A percentile compares a stretch with the other conserved stretches of the same genome.
These are phyloP conservation scores for Aspergillus pseudonomiae DNA, from an alignment of 2,329 filamentous ascomycete species.

Conservation along the genomic window DNA sequence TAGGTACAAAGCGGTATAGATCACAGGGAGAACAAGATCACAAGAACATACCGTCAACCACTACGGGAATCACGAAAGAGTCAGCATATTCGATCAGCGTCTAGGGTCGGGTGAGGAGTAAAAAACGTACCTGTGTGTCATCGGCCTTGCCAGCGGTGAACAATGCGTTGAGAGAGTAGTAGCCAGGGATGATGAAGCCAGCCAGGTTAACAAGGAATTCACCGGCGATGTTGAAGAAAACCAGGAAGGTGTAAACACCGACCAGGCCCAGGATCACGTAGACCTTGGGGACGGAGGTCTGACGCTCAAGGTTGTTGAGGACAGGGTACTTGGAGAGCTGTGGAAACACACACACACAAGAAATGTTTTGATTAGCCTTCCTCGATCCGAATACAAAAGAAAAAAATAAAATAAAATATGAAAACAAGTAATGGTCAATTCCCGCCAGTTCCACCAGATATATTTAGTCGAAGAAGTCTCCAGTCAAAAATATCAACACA, in stretches of 20 bases:
- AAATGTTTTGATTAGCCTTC: slow-evolving; percentile 17
- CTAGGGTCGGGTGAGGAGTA: neutral
- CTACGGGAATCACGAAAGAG: slow-evolving; percentile 36
- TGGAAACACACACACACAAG: slow-evolving; percentile 9
- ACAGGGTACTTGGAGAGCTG: slow-evolving; percentile 69
- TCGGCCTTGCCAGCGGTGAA: slow-evolving; percentile 63
- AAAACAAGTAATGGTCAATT: neutral
- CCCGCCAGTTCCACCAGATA: neutral
- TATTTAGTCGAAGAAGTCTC: neutral
- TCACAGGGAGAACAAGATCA: slow-evolving; percentile 17
- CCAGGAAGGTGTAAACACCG: slow-evolving; percentile 69
- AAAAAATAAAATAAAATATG: slow-evolving; percentile 7
- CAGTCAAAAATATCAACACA: neutral
- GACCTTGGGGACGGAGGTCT: slow-evolving; percentile 69
- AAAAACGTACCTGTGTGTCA: slow-evolving; percentile 62
- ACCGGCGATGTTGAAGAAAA: slow-evolving; percentile 73
- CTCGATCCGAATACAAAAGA: neutral
- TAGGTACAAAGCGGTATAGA: slow-evolving; percentile 7
- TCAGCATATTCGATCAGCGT: slow-evolving; percentile 15
- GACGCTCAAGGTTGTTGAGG: slow-evolving; percentile 70
- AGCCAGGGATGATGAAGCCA: slow-evolving; percentile 66
- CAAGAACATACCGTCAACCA: slow-evolving; percentile 61
- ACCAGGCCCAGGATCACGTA: slow-evolving; percentile 67
- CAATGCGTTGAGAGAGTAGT: slow-evolving; percentile 67
- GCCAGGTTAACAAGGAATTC: slow-evolving; percentile 70